phyloP scores from a whole-genome alignment of 768 basidiomycete species.

The Pholiota microspora region DNA sequence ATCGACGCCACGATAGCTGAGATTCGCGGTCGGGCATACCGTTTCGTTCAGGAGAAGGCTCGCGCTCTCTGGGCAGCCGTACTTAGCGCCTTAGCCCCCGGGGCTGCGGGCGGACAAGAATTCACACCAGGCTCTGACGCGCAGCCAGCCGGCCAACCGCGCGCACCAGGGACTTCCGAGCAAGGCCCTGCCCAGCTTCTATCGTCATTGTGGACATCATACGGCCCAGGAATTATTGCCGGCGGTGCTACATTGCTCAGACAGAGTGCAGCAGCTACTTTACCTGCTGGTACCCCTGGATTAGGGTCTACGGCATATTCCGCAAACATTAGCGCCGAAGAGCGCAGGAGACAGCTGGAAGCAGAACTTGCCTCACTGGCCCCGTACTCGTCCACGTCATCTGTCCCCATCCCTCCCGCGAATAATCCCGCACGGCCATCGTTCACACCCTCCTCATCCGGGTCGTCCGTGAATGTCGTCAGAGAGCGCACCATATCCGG shows the following conservation, averaged over 20 bases:
- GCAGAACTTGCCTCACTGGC: conserved; percentile 55
- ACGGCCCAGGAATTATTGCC: conserved; percentile 71
- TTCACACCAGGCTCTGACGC: neutral
- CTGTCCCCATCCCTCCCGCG: conserved; percentile 31
- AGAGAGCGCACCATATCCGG: conserved; percentile 47
- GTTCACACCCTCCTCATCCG: conserved; percentile 19
- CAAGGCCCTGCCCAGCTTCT: conserved; percentile 66
- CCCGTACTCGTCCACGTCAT: conserved; percentile 21
- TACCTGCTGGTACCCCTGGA: conserved; percentile 26
- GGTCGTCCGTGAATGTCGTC: conserved; percentile 20
- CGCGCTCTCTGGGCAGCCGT: conserved; percentile 67
- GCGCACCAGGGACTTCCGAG: conserved; percentile 36
- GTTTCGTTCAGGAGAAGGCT: conserved; percentile 62
- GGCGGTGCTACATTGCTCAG: conserved; percentile 62
- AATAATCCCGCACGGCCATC: conserved; percentile 22
- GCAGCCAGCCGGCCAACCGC: conserved; percentile 5
- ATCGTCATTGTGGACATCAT: conserved; percentile 71
- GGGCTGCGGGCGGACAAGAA: conserved; percentile 11
- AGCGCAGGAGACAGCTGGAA: conserved; percentile 50
- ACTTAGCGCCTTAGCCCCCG: conserved; percentile 40
- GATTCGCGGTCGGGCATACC: conserved; percentile 55
- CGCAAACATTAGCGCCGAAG: conserved; percentile 9
- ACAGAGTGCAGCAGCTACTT: conserved; percentile 44
- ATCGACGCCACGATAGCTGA: conserved; percentile 81
- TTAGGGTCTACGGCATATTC: conserved; percentile 16